Evolutionary conservation across 306 rosid species (phyloP).

Genomic region (Vigna radiata): DNA sequence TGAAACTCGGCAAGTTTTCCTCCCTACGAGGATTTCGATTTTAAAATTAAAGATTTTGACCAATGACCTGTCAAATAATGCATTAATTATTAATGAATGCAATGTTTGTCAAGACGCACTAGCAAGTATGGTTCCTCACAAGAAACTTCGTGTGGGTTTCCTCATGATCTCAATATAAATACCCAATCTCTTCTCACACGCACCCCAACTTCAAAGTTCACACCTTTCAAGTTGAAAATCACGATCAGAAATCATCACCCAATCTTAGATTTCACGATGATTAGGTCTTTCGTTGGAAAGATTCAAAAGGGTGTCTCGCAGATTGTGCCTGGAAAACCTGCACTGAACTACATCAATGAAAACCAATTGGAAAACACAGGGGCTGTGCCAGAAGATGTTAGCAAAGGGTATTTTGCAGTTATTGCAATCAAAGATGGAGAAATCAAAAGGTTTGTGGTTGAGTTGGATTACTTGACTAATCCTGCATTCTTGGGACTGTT

Average conservation of each 20-base stretch:
- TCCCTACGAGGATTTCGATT: not conserved
- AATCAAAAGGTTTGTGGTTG: constrained; percentile 57
- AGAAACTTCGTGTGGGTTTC: constrained; percentile 28
- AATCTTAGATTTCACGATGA: constrained; percentile 28
- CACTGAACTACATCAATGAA: not conserved
- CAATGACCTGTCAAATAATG: constrained; percentile 6
- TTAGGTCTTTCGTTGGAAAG: constrained; percentile 45
- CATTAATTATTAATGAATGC: constrained; percentile 3
- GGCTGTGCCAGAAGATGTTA: constrained; percentile 19
- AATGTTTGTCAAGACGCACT: not conserved
- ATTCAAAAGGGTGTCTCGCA: constrained; percentile 53
- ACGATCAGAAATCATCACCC: constrained; percentile 11
- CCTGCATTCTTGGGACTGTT: constrained; percentile 61
- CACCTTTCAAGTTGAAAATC: not conserved
- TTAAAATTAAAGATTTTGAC: constrained; percentile 2
- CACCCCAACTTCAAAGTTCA: not conserved
- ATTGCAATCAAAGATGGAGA: constrained; percentile 58
- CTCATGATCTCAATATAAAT: constrained; percentile 20
- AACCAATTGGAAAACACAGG: constrained; percentile 5
- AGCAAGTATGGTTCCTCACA: not conserved
- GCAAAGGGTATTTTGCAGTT: constrained; percentile 50
- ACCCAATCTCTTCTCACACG: not conserved
- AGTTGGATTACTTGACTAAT: constrained; percentile 53
- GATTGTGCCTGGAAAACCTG: constrained; percentile 35
- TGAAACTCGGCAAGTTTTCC: not conserved